These are phyloP conservation scores for Allium fistulosum DNA, from an alignment of 106 monocot genomes.

Conservation along the genomic window DNA sequence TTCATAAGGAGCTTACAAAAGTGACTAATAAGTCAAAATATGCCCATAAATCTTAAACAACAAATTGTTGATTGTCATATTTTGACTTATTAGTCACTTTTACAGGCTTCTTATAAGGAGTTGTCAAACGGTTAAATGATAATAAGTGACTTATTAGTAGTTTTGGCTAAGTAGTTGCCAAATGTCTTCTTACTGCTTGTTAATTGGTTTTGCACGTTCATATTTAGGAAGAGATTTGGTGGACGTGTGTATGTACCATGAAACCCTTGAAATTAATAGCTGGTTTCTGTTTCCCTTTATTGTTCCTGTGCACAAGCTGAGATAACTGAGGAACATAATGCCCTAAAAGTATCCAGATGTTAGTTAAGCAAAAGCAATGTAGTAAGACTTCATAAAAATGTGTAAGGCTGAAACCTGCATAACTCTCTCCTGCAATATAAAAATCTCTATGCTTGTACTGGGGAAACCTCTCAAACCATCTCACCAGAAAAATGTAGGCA, in stretches of 20 bases:
- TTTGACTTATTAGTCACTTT: too few relatives aligned
- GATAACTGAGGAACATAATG: conserved; percentile 94
- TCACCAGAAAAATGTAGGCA: conserved; percentile 35
- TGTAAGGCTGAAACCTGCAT: conserved; percentile 41
- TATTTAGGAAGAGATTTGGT: too few relatives aligned
- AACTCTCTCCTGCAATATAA: conserved; percentile 83
- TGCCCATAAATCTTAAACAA: too few relatives aligned
- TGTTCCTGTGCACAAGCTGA: conserved; percentile 55
- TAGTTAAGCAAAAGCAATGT: not conserved
- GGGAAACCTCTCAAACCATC: conserved; percentile 86
- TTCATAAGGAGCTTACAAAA: too few relatives aligned
- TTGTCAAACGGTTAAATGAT: not conserved
- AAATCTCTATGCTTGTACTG: conserved; percentile 77
- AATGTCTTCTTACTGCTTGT: too few relatives aligned
- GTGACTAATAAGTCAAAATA: too few relatives aligned
- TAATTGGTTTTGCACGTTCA: too few relatives aligned
- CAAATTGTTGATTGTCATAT: too few relatives aligned
- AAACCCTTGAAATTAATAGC: conserved; percentile 86
- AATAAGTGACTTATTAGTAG: too few relatives aligned
- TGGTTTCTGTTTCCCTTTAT: conserved; percentile 47
- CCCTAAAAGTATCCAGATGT: conserved; percentile 26
- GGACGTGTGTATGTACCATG: conserved; percentile 36
- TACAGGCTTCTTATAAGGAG: not conserved
- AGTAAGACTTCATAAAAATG: not conserved
- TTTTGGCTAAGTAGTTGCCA: too few relatives aligned